phyloP scores from a whole-genome alignment of 2,329 filamentous ascomycete species.

The Colletotrichum tofieldiae region DNA sequence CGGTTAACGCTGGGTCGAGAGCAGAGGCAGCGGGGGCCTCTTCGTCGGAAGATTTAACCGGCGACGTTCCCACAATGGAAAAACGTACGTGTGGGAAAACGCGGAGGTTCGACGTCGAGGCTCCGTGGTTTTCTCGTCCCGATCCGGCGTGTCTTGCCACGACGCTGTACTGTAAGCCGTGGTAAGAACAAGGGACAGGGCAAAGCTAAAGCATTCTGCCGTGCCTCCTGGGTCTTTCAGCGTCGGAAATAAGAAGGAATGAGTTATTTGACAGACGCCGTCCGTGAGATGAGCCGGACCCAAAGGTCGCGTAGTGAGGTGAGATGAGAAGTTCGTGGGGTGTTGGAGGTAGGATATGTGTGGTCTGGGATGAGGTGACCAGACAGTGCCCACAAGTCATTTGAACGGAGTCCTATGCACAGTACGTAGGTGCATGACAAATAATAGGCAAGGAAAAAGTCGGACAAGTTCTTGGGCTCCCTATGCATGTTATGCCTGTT shows the following conservation, averaged over 20 bases:
- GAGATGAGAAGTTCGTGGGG: neutral
- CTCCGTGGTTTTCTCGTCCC: slow-evolving; percentile 43
- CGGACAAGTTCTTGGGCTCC: neutral
- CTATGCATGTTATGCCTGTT: neutral
- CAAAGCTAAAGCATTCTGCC: neutral
- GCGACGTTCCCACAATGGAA: slow-evolving; percentile 31
- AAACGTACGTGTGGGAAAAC: slow-evolving; percentile 15
- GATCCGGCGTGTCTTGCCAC: slow-evolving; percentile 35
- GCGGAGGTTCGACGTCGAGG: slow-evolving; percentile 37
- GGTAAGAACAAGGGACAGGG: neutral
- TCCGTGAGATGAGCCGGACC: neutral
- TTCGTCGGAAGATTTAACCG: slow-evolving; percentile 13
- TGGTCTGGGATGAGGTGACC: neutral
- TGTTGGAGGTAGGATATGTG: neutral
- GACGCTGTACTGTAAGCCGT: slow-evolving; percentile 25
- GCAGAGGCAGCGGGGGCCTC: neutral
- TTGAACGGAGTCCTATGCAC: neutral
- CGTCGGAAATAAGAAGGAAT: slow-evolving; percentile 8
- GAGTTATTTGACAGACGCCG: neutral
- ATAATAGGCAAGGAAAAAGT: neutral
- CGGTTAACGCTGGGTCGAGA: neutral
- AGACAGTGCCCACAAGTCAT: neutral
- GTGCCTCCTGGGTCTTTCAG: neutral
- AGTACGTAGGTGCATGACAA: neutral
- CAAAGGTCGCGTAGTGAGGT: slow-evolving; percentile 11